Evolutionary conservation across 2,329 filamentous ascomycete genomes (phyloP).

Genomic region (Colletotrichum zoysiae): DNA sequence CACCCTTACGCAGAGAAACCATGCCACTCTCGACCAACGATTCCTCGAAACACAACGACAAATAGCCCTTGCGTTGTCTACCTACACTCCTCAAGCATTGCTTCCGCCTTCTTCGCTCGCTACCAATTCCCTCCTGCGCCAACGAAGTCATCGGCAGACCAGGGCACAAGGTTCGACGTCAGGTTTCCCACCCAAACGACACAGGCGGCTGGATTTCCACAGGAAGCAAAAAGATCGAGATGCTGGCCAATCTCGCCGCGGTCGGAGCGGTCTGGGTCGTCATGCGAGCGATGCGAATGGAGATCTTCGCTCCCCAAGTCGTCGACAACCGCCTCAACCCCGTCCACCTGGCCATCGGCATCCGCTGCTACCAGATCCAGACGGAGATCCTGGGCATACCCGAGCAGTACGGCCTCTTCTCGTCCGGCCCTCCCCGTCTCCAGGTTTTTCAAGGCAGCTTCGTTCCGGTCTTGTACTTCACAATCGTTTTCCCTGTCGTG

Average conservation of each 20-base stretch:
- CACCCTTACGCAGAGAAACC: no score
- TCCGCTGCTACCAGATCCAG: not conserved
- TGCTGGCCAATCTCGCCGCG: not conserved
- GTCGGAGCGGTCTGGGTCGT: not conserved
- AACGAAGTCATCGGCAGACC: not conserved
- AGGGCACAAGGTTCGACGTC: not conserved
- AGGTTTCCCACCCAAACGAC: not conserved
- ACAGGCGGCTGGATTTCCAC: not conserved
- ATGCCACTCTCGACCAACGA: no score
- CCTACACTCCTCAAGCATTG: not conserved
- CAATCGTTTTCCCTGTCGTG: no score
- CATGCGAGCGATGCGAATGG: not conserved
- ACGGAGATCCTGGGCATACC: no score
- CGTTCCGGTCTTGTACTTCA: no score
- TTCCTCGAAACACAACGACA: no score
- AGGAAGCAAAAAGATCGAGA: not conserved
- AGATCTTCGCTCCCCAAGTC: not conserved
- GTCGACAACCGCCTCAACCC: not conserved
- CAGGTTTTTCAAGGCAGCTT: no score
- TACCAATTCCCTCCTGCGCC: not conserved
- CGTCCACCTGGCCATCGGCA: slow-evolving; percentile 5
- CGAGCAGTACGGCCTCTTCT: no score
- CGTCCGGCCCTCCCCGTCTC: no score
- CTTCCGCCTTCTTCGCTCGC: not conserved
- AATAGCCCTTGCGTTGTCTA: no score